Evolutionary conservation across 371 early-diverging fungal genomes (phyloP).

Genomic region (Parasitella parasitica): DNA sequence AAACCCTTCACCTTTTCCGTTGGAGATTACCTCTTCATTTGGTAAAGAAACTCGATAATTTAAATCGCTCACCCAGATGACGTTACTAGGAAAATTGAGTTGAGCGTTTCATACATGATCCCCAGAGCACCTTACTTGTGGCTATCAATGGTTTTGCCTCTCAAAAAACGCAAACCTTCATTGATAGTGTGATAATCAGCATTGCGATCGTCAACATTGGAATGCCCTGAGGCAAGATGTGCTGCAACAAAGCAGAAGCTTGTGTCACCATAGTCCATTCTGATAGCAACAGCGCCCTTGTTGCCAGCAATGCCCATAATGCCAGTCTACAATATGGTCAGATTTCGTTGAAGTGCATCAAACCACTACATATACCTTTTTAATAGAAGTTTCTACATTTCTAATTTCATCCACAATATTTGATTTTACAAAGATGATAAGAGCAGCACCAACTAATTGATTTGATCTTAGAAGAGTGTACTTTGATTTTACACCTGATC

Average conservation of each 20-base stretch:
- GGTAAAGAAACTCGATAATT: conserved; percentile 82
- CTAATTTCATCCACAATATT: conserved; percentile 71
- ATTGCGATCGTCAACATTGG: conserved; percentile 82
- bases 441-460: conserved; percentile 86
- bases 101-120: background rate
- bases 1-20: too few relatives aligned
- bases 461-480: conserved; percentile 81
- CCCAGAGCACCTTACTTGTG: conserved; percentile 60
- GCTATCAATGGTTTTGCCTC: conserved; percentile 67
- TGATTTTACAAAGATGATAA: conserved; percentile 79
- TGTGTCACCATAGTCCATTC: conserved; percentile 86
- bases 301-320: conserved; percentile 85
- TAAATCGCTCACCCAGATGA: conserved; percentile 91
- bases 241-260: conserved; percentile 87
- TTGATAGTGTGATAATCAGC: conserved; percentile 82
- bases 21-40: conserved; percentile 77
- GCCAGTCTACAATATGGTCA: conserved; percentile 55
- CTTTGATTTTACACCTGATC: conserved; percentile 33
- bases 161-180: conserved; percentile 69
- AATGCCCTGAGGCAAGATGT: conserved; percentile 88
- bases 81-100: conserved; percentile 42
- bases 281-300: conserved; percentile 86
- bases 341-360: too few relatives aligned
- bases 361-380: conserved; percentile 62
- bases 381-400: conserved; percentile 75